Evolutionary conservation across 108 stramenopile species (phyloP).

Genomic region (Nitzschia sp.): DNA sequence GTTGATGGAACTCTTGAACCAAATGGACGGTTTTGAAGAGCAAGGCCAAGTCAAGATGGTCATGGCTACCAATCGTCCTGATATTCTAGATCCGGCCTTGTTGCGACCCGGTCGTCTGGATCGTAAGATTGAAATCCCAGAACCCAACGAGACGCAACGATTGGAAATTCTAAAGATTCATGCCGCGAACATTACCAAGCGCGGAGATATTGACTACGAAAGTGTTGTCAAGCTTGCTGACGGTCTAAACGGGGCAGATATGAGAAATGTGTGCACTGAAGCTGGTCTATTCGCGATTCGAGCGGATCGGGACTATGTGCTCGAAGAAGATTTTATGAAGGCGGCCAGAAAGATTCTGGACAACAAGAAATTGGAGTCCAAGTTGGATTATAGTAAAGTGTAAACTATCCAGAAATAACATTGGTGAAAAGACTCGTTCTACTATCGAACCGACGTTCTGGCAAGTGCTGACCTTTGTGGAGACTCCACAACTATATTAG

Average conservation of each 20-base stretch:
- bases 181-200: conserved; percentile 88
- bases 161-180: conserved; percentile 99
- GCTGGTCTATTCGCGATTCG: conserved; percentile 99
- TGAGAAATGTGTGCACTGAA: conserved; percentile 98
- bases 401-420: conserved; percentile 36
- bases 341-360: conserved; percentile 98
- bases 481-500: too few species aligned
- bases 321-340: conserved; percentile 99
- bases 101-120: conserved; percentile 98
- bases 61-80: conserved; percentile 99
- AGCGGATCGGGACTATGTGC: conserved; percentile 93
- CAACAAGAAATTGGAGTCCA: conserved; percentile 98
- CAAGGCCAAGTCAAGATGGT: conserved; percentile 98
- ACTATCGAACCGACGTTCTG: too few species aligned
- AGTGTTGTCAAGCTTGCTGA: conserved; percentile 96
- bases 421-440: too few species aligned
- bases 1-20: conserved; percentile 97
- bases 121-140: conserved; percentile 99
- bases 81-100: conserved; percentile 98
- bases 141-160: conserved; percentile 96
- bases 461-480: too few species aligned
- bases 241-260: conserved; percentile 98
- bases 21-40: conserved; percentile 98
- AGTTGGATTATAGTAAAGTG: conserved; percentile 98
- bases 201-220: conserved; percentile 98